phyloP scores from a whole-genome alignment of 495 filamentous ascomycete genomes.

The Terfezia boudieri region DNA sequence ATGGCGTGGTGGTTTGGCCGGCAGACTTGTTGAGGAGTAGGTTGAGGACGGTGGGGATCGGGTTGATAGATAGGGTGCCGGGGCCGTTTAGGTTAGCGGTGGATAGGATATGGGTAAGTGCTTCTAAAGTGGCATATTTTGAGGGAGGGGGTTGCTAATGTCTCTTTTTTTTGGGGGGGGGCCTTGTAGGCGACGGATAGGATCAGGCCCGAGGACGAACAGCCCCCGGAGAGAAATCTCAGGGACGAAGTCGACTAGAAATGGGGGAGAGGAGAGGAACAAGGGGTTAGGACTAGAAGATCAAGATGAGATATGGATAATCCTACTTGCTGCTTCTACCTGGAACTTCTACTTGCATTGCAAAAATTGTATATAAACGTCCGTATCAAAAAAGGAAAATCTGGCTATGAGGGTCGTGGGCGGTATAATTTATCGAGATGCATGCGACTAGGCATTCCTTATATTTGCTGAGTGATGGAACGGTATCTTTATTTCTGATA shows the following conservation, averaged over 20 bases:
- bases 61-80: constrained; percentile 67
- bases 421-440: no score
- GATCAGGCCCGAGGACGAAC: neutral
- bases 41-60: constrained; percentile 65
- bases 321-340: no score
- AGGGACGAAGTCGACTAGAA: neutral
- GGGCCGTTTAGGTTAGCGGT: constrained; percentile 70
- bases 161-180: neutral
- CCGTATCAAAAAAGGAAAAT: no score
- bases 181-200: neutral
- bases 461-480: no score
- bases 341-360: no score
- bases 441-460: no score
- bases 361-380: no score
- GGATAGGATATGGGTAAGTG: constrained; percentile 51
- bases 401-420: no score
- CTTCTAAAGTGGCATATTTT: neutral
- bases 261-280: no score
- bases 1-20: constrained; percentile 73
- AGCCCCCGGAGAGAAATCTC: neutral
- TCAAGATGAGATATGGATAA: no score
- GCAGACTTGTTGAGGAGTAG: constrained; percentile 71
- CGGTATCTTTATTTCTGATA: no score
- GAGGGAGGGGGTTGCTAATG: neutral
- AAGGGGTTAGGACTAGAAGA: no score